Evolutionary conservation across 2,329 filamentous ascomycete species (phyloP).

Genomic region (Fusarium papillatum): DNA sequence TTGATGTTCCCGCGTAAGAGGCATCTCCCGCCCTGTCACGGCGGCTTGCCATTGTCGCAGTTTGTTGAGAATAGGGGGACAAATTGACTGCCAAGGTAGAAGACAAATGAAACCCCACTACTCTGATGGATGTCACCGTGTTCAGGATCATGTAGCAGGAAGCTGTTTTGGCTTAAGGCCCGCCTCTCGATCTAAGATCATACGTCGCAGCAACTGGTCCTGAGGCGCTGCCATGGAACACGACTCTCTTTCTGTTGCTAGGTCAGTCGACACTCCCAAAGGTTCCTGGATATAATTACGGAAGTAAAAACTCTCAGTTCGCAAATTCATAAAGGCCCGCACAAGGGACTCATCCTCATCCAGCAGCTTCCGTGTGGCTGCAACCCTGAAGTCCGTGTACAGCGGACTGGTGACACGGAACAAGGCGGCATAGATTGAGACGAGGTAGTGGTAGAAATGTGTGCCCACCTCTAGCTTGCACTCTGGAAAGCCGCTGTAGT

Average conservation of each 20-base stretch:
- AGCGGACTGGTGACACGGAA: conserved; percentile 45
- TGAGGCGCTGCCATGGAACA: conserved; percentile 43
- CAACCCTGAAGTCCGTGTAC: conserved; percentile 43
- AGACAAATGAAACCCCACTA: conserved; percentile 8
- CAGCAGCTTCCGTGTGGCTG: conserved; percentile 39
- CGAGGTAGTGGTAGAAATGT: conserved; percentile 46
- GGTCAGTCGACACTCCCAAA: conserved; percentile 13
- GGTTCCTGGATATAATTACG: conserved; percentile 27
- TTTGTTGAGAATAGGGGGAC: neutral
- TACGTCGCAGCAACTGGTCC: conserved; percentile 44
- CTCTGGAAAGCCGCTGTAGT: conserved; percentile 46
- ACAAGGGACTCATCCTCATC: conserved; percentile 41
- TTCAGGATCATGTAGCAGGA: conserved; percentile 7
- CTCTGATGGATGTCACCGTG: neutral
- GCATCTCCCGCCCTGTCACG: neutral
- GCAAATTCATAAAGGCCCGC: conserved; percentile 43
- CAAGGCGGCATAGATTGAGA: conserved; percentile 45
- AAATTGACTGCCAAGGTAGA: neutral
- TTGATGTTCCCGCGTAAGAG: neutral
- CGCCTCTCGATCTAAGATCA: conserved; percentile 45
- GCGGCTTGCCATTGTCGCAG: neutral
- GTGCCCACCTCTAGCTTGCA: conserved; percentile 45
- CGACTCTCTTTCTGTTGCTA: conserved; percentile 42
- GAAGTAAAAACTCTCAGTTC: conserved; percentile 47
- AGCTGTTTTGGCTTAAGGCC: conserved; percentile 35